These are phyloP conservation scores for Parachaetomium inaequale DNA, from an alignment of 495 filamentous ascomycete species.

Conservation along the genomic window DNA sequence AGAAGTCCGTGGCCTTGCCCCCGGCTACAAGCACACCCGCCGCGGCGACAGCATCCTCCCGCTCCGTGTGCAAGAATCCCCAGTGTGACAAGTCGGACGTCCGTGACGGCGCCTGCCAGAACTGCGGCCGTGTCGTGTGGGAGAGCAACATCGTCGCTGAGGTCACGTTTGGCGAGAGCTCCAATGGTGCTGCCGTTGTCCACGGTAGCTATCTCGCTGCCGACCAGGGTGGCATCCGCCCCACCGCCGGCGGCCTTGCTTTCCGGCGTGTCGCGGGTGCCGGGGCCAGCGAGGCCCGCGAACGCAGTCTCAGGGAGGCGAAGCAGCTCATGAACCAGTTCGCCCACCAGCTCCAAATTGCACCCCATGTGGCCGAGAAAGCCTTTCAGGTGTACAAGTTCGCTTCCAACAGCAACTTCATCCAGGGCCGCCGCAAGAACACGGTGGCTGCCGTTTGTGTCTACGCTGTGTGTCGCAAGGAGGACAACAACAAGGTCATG, in stretches of 20 bases:
- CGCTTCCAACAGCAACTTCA: slow-evolving; percentile 72
- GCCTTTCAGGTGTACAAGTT: slow-evolving; percentile 75
- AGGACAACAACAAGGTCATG: slow-evolving; percentile 63
- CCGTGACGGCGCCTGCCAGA: slow-evolving; percentile 63
- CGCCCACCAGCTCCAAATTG: slow-evolving; percentile 51
- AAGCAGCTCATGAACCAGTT: slow-evolving; percentile 44
- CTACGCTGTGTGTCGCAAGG: slow-evolving; percentile 76
- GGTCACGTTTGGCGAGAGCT: slow-evolving; percentile 79
- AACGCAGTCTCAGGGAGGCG: slow-evolving; percentile 66
- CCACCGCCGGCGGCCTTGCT: slow-evolving; percentile 40
- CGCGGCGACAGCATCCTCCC: not conserved
- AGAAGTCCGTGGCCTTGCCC: slow-evolving; percentile 22
- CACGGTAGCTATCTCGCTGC: slow-evolving; percentile 85
- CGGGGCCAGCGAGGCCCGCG: slow-evolving; percentile 50
- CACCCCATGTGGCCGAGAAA: slow-evolving; percentile 54
- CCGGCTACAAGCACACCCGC: slow-evolving; percentile 6
- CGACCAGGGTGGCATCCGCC: slow-evolving; percentile 58
- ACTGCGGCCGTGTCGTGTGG: slow-evolving; percentile 76
- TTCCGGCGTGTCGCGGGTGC: slow-evolving; percentile 40
- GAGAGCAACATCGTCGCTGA: slow-evolving; percentile 87
- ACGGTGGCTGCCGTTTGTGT: slow-evolving; percentile 82
- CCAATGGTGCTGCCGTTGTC: slow-evolving; percentile 80
- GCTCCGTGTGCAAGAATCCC: slow-evolving; percentile 31
- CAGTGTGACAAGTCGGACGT: slow-evolving; percentile 40
- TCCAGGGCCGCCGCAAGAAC: slow-evolving; percentile 79